Conservation (phyloP, 2,329 filamentous ascomycete genomes). For the Calonectria pteridis region DNA sequence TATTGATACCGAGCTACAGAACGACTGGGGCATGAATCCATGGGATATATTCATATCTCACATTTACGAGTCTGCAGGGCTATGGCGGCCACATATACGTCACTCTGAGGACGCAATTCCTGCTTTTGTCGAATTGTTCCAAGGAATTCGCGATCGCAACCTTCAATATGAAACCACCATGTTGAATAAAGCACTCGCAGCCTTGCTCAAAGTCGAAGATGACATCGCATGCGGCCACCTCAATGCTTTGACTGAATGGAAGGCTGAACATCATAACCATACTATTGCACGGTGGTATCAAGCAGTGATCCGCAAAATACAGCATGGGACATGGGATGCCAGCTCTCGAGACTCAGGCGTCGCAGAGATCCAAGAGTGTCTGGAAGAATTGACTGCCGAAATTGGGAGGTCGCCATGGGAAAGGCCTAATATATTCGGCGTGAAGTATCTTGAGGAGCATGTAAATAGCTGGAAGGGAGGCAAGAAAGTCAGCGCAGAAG, state of each 20-base stretch:
- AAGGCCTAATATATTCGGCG: not conserved
- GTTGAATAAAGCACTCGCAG: not conserved
- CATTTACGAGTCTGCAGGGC: not conserved
- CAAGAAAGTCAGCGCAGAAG: not conserved
- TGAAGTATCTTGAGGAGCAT: not conserved
- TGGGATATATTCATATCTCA: not conserved
- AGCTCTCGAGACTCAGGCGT: not conserved
- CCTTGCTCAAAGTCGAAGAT: not conserved
- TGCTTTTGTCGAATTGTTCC: conserved; percentile 21
- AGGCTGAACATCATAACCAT: not conserved
- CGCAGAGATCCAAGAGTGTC: conserved; percentile 11
- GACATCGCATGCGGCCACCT: not conserved
- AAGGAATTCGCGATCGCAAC: conserved; percentile 19
- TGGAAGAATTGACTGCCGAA: conserved; percentile 25
- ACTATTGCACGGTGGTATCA: conserved; percentile 19
- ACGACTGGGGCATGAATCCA: rapidly evolving
- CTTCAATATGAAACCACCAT: conserved; percentile 5
- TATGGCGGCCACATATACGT: rapidly evolving
- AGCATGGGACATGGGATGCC: not conserved
- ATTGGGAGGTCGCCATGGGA: conserved; percentile 4
- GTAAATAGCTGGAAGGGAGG: not conserved
- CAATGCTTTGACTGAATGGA: not conserved
- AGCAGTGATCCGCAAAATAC: conserved; percentile 25
- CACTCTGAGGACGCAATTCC: not conserved
- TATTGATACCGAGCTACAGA: not conserved